Conservation (phyloP, 176 grass and related monocot species). For the Raddia distichophylla region DNA sequence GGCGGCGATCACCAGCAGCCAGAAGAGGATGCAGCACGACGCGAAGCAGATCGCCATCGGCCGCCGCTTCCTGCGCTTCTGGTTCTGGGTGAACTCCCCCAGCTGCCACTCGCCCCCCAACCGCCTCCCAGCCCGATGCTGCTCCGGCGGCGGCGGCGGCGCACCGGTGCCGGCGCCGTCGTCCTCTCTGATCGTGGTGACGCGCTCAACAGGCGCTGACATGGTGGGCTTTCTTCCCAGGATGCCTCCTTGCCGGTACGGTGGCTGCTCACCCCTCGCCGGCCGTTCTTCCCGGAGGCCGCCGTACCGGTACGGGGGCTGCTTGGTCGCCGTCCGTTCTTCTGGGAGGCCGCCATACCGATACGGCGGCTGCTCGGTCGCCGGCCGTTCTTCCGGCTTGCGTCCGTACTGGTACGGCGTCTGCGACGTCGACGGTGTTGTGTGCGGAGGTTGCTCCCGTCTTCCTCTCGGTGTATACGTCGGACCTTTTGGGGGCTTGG, state of each 20-base stretch:
- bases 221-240: neutral
- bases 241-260: neutral
- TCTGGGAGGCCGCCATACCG: too few species aligned
- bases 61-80: neutral
- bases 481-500: neutral
- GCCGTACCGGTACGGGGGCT: too few species aligned
- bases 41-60: conserved; percentile 37
- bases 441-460: neutral
- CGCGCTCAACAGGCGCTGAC: neutral
- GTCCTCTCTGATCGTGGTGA: conserved; percentile 1
- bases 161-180: neutral
- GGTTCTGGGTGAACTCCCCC: too few species aligned
- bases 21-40: conserved; percentile 66
- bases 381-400: too few species aligned
- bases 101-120: too few species aligned
- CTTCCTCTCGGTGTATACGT: neutral
- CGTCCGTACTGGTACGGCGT: too few species aligned
- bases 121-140: neutral
- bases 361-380: too few species aligned
- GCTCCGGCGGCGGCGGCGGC: neutral
- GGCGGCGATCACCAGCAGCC: conserved; percentile 58
- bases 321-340: too few species aligned
- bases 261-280: neutral
- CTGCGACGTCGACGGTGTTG: too few species aligned
- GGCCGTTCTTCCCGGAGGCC: too few species aligned